Conservation (phyloP, 169 alveolate species). For the Plasmodium knowlesi region DNA sequence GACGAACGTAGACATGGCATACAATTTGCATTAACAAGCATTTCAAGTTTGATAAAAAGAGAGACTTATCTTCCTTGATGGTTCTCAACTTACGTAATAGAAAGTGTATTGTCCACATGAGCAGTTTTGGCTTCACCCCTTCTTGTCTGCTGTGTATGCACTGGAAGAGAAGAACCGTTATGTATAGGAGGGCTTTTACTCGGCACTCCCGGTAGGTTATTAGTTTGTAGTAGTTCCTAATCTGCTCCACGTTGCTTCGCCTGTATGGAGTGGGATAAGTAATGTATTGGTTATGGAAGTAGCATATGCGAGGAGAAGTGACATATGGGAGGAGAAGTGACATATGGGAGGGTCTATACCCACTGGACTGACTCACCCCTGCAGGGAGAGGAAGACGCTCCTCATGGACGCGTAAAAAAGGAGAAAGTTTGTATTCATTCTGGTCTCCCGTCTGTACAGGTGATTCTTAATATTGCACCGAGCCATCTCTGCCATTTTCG, state of each 20-base stretch:
- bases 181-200: constrained; percentile 10
- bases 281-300: too few species aligned
- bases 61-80: background rate
- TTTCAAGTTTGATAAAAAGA: constrained; percentile 12
- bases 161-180: constrained; percentile 6
- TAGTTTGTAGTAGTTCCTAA: constrained; percentile 5
- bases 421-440: background rate
- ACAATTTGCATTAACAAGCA: constrained; percentile 4
- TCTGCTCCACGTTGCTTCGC: background rate
- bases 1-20: constrained; percentile 17
- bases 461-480: background rate
- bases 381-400: background rate
- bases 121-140: background rate
- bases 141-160: background rate
- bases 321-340: background rate
- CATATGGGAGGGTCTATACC: background rate
- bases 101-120: constrained; percentile 6
- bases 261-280: background rate
- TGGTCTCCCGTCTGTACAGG: background rate
- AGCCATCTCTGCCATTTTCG: background rate
- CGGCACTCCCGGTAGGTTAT: constrained; percentile 20
- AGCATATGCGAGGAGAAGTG: background rate
- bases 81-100: constrained; percentile 1
- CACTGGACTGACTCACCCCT: constrained; percentile 18
- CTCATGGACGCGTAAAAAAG: constrained; percentile 6